A percentile compares a stretch with the other conserved stretches of the same genome.
Conservation (phyloP, 2,329 filamentous ascomycete genomes). For the Coniochaeta hoffmannii region DNA sequence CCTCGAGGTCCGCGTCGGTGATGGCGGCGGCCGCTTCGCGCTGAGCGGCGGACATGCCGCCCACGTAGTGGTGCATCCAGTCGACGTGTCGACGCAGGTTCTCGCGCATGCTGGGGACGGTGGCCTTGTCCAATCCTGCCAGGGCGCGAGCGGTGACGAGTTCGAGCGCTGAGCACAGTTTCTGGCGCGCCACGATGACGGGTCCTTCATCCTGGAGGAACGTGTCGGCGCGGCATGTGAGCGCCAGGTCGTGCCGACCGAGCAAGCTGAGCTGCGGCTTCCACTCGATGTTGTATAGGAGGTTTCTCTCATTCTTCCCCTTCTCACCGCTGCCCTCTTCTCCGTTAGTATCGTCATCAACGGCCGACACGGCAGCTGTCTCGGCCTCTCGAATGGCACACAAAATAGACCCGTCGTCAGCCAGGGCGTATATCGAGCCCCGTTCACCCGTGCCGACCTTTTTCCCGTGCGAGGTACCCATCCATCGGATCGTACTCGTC, state of each 20-base stretch:
- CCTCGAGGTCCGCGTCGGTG: constrained; percentile 18
- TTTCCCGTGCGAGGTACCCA: constrained; percentile 12
- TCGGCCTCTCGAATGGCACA: constrained; percentile 18
- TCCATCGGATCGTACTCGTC: constrained; percentile 17
- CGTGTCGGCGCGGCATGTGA: constrained; percentile 13
- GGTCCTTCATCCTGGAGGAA: constrained; percentile 15
- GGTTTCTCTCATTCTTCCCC: constrained; percentile 14
- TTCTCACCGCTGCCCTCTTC: background rate
- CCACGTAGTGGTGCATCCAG: constrained; percentile 23
- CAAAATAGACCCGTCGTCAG: constrained; percentile 20
- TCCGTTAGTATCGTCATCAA: constrained; percentile 1
- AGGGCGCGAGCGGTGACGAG: constrained; percentile 8
- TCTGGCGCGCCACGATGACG: constrained; percentile 11
- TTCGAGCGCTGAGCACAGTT: constrained; percentile 10
- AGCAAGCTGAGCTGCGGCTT: constrained; percentile 30
- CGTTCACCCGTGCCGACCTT: constrained; percentile 13
- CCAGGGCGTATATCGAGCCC: constrained; percentile 20
- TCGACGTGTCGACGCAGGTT: constrained; percentile 14
- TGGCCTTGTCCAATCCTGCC: too few species aligned
- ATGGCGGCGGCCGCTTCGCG: constrained; percentile 10
- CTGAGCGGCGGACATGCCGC: constrained; percentile 10
- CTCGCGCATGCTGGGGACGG: too few species aligned
- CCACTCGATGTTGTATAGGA: constrained; percentile 28
- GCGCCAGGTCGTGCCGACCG: constrained; percentile 17
- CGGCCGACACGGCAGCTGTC: constrained; percentile 18